Evolutionary conservation across 192 early-diverging fungal species (phyloP), one percentile per base, ranked within the genome.

Genomic region (Powellomyces hirtus): DNA sequence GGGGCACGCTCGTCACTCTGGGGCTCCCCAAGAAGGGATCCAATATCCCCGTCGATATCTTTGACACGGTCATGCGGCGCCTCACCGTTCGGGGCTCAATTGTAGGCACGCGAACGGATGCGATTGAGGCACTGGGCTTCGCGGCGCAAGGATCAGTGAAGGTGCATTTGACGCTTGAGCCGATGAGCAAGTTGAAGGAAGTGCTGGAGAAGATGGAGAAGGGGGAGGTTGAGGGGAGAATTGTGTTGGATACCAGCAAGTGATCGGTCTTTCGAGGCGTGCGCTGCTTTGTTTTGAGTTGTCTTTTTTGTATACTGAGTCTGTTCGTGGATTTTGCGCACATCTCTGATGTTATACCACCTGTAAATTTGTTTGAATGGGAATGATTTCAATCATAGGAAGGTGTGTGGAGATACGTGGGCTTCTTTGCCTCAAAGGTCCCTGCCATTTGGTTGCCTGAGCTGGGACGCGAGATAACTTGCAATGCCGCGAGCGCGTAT

Each of bases 191-290:
- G n/a, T 10, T 62, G 2, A 38, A 62, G 36, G 59, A 62, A 0
- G 59, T 62, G 0, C 38, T 62, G 36, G 59, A 40, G 4, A 38
- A 45, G 22, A 62, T 62, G 59, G 38, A 38, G 30, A 10, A 62
- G 37, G 59, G 59, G 8, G 20, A 62, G 1, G 24, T 62, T 10
- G 5, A 16, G 11, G 59, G 59, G 4, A 62, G 59, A 38, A 40
- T 62, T 11, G 59, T 62, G 34, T 37, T 62, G 59, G 59, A 62
- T 40, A 62, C 59, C 26, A 40, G 33, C 26, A 40, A 62, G 22
- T 62, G 59, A 62, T 3, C 46, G 2, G 22, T 5, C 46, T 24
- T 11, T 42, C 40, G 40, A 18, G 40, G 10, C 18, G 40, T 42
- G n/a, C n/a, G n/a, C n/a, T n/a, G n/a, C n/a, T n/a, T n/a, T n/a